Evolutionary conservation across 106 monocot species (phyloP).

Genomic region (Dendrobium chrysotoxum): DNA sequence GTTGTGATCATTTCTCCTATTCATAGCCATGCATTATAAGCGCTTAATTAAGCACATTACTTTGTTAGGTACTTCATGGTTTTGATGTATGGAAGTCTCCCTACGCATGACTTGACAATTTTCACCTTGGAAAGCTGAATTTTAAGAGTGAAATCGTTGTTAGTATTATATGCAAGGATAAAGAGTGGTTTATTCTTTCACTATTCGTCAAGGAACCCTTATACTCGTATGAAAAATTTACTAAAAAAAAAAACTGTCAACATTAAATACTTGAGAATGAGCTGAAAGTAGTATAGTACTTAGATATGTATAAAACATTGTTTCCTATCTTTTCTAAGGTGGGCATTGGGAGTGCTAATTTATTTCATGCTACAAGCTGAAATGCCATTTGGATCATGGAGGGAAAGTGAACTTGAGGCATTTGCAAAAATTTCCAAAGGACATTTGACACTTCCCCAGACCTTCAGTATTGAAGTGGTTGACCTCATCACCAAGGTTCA

Average conservation of each 20-base stretch:
- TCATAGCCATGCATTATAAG: too few relatives aligned
- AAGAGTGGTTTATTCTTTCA: neutral
- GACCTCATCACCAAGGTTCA: constrained; percentile 89
- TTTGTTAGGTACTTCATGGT: too few relatives aligned
- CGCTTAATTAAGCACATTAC: too few relatives aligned
- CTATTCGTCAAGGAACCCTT: neutral
- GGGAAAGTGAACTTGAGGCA: constrained; percentile 74
- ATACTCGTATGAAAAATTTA: neutral
- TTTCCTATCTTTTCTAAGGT: constrained; percentile 35
- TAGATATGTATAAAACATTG: too few relatives aligned
- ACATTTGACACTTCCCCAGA: constrained; percentile 62
- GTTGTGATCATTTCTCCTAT: too few relatives aligned
- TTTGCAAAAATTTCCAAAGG: constrained; percentile 81
- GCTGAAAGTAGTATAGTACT: too few relatives aligned
- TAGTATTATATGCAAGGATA: neutral
- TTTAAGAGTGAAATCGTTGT: too few relatives aligned
- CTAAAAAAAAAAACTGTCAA: neutral
- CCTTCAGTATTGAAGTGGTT: constrained; percentile 58
- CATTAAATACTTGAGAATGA: neutral
- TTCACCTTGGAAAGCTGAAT: too few relatives aligned
- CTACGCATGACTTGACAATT: too few relatives aligned
- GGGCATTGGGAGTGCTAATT: constrained; percentile 89
- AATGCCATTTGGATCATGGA: constrained; percentile 93
- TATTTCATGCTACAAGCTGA: constrained; percentile 89
- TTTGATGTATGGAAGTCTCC: too few relatives aligned